Evolutionary conservation across 768 basidiomycete species (phyloP), one percentile per base, ranked within the genome.

Genomic region (Suillus fuscotomentosus): DNA sequence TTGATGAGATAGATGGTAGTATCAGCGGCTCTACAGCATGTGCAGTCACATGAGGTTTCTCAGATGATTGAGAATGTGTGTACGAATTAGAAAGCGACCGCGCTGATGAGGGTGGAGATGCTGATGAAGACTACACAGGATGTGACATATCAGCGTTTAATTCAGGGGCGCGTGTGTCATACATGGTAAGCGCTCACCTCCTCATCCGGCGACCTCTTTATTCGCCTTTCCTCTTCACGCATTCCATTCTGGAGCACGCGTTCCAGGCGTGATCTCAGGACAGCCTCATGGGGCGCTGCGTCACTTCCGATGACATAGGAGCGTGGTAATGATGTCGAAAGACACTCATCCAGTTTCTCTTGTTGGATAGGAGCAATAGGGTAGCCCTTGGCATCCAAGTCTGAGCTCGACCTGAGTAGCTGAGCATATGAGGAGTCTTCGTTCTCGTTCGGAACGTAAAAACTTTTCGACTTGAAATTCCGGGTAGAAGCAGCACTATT

Each of bases 201-300:
- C 22, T 67, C 56, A 41, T 71, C 74, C 54, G 60, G 41, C 55
- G 60, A 60, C 60, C 63, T 48, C 38, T 59, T 63, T 62, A 42
- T 66, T 61, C 61, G 41, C 62, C 70, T 56, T 17, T 55, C 31
- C 24, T 60, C 60, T 39, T 60, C 59, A 36, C 59, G 51, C 69
- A 70, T 71, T 65, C 73, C 72, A 15, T 67, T 70, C 63, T 75
- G 72, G n/a, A 88, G 70, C 54, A 86, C 85, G 2, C 81, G 73
- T 74, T 88, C 87, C 20, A 87, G 74, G 13, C 84, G 78, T 56
- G 78, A 81, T 9, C 83, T 79, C 31, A 87, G 77, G 27, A 84
- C 86, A 51, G 83, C 83, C 68, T 83, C 84, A 61, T 84, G 86
- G 0, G 84, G 85, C 17, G 81, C 68, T 60, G 81, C 64, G 27